Conservation (phyloP, 345 rosid genomes). For the Citrus inodora region DNA sequence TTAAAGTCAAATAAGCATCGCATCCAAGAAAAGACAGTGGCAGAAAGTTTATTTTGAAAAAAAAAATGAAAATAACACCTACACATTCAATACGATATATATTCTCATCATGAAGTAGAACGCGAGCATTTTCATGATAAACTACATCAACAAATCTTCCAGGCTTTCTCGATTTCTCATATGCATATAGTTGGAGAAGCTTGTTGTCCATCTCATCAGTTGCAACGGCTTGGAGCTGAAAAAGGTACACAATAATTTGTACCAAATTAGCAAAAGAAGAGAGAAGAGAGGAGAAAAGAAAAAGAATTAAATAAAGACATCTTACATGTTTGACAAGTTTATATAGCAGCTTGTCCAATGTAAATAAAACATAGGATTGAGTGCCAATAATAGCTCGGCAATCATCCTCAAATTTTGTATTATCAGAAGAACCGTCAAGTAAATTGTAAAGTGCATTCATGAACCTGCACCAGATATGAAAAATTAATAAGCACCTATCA, state of each 20-base stretch:
- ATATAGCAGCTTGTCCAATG: conserved; percentile 87
- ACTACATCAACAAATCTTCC: conserved; percentile 65
- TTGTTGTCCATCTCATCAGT: conserved; percentile 89
- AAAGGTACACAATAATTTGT: conserved; percentile 7
- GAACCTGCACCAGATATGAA: conserved; percentile 49
- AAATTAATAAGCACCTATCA: conserved; percentile 7
- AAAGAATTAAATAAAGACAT: conserved; percentile 1
- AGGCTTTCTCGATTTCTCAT: conserved; percentile 76
- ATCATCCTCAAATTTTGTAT: conserved; percentile 92
- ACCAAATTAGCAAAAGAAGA: neutral
- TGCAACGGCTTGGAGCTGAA: conserved; percentile 82
- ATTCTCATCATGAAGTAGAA: conserved; percentile 83
- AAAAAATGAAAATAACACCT: conserved; percentile 22
- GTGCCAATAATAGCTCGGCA: conserved; percentile 96
- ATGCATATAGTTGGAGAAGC: conserved; percentile 75
- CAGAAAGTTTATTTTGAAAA: neutral
- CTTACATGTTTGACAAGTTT: conserved; percentile 90
- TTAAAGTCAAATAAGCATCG: neutral
- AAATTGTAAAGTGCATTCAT: conserved; percentile 87
- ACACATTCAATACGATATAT: conserved; percentile 93
- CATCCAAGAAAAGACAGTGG: neutral
- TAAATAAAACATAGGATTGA: conserved; percentile 89
- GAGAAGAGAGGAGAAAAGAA: neutral
- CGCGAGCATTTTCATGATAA: conserved; percentile 79
- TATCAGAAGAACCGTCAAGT: conserved; percentile 92